These are phyloP conservation scores for Erodium texanum DNA, from an alignment of 441 rosid genomes.

Conservation along the genomic window DNA sequence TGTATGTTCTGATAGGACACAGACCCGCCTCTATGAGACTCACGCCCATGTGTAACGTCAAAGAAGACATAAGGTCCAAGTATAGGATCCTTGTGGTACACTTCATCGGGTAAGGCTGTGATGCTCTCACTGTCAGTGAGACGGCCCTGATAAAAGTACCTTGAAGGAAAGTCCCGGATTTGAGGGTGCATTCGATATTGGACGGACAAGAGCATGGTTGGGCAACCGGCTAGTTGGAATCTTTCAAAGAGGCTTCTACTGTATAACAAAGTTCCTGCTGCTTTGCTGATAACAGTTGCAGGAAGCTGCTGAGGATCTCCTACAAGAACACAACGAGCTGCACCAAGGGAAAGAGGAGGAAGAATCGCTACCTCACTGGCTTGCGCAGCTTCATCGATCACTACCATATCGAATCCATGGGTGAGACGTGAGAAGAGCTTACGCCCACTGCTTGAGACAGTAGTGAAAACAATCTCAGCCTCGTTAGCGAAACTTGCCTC, in stretches of 20 bases:
- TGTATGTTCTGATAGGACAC: constrained; percentile 89
- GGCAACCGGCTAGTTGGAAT: constrained; percentile 97
- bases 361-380: constrained; percentile 96
- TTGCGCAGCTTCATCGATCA: constrained; percentile 98
- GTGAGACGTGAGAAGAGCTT: constrained; percentile 92
- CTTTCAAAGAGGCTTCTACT: constrained; percentile 98
- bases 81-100: constrained; percentile 75
- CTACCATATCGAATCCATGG: constrained; percentile 99
- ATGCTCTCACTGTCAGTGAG: constrained; percentile 92
- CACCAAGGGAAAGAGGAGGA: constrained; percentile 97
- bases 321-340: constrained; percentile 97
- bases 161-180: constrained; percentile 90
- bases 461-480: constrained; percentile 98
- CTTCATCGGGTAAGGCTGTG: constrained; percentile 64
- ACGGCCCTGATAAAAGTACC: constrained; percentile 94
- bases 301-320: constrained; percentile 99
- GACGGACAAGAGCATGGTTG: constrained; percentile 86
- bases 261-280: constrained; percentile 88
- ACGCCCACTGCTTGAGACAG: constrained; percentile 98
- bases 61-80: constrained; percentile 82
- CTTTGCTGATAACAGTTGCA: constrained; percentile 97
- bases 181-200: constrained; percentile 99
- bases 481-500: constrained; percentile 99
- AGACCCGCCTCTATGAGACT: constrained; percentile 94
- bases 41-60: constrained; percentile 87